Conservation (phyloP, 108 stramenopile species). For the Parietichytrium sp. region DNA sequence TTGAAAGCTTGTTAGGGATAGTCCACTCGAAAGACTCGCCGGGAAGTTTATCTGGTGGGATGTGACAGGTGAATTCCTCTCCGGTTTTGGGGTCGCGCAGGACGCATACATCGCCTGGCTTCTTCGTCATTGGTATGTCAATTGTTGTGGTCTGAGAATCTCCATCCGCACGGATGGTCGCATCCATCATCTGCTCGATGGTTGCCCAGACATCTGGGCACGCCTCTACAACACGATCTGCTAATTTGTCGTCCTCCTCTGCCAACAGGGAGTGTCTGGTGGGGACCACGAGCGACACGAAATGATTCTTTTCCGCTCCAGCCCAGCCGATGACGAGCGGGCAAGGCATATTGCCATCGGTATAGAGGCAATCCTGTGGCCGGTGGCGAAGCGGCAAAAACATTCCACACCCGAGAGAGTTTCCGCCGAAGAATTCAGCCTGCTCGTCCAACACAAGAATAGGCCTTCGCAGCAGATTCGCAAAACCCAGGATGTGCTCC, state of each 20-base stretch:
- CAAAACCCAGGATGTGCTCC: constrained; percentile 25
- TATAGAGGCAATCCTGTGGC: not conserved
- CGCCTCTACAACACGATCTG: not conserved
- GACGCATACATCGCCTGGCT: constrained; percentile 20
- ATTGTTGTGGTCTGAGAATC: not conserved
- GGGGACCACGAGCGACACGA: constrained; percentile 1
- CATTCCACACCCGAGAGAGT: not conserved
- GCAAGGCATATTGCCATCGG: not conserved
- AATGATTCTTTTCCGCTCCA: not conserved
- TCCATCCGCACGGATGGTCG: not conserved
- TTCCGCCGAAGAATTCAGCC: not conserved
- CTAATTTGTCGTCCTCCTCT: not conserved
- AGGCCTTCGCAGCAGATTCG: not conserved
- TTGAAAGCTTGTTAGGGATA: not conserved
- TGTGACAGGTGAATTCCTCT: not conserved
- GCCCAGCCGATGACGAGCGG: constrained; percentile 34
- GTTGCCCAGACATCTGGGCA: not conserved
- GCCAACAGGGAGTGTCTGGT: not conserved
- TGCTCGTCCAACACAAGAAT: not conserved
- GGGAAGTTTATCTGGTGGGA: constrained; percentile 7
- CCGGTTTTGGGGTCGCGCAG: constrained; percentile 25
- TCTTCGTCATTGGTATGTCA: not conserved
- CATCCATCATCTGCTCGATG: not conserved
- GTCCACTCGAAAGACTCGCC: constrained; percentile 27
- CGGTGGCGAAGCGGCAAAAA: not conserved